Evolutionary conservation across 1,284 basidiomycete species (phyloP).

Genomic region (Athelia sp.): DNA sequence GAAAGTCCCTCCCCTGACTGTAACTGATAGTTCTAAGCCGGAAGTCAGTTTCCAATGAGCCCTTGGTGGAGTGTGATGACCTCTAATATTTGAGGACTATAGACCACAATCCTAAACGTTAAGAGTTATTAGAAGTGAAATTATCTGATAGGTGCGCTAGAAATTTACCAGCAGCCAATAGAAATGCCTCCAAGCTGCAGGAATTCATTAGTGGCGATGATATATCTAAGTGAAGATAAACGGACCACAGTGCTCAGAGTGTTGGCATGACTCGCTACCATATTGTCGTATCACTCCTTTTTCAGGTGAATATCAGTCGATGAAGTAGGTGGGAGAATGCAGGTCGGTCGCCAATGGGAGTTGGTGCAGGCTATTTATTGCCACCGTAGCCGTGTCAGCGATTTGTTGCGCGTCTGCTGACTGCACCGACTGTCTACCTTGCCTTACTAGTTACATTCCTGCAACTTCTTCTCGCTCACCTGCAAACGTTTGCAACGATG

Average conservation of each 20-base stretch:
- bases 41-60: neutral
- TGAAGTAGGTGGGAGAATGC: no score
- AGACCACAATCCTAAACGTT: slow-evolving; percentile 68
- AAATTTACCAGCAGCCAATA: slow-evolving; percentile 73
- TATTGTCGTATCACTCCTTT: no score
- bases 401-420: neutral
- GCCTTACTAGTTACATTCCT: slow-evolving; percentile 1
- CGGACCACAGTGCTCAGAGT: slow-evolving; percentile 57
- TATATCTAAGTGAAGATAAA: slow-evolving; percentile 8
- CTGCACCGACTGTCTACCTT: no score
- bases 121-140: neutral
- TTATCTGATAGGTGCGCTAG: neutral
- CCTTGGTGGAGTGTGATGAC: neutral
- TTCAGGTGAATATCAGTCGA: no score
- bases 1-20: slow-evolving; percentile 94
- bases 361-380: no score
- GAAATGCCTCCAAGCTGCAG: slow-evolving; percentile 77
- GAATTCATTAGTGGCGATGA: neutral
- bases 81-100: slow-evolving; percentile 80
- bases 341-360: no score
- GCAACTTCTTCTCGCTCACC: slow-evolving; percentile 4
- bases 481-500: slow-evolving; percentile 34
- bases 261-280: slow-evolving; percentile 20
- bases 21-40: slow-evolving; percentile 63
- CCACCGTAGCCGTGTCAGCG: no score